A percentile compares a stretch with the other conserved stretches of the same genome.
These are phyloP conservation scores for Claviceps quebecensis DNA, from an alignment of 2,329 filamentous ascomycete species.

Conservation along the genomic window DNA sequence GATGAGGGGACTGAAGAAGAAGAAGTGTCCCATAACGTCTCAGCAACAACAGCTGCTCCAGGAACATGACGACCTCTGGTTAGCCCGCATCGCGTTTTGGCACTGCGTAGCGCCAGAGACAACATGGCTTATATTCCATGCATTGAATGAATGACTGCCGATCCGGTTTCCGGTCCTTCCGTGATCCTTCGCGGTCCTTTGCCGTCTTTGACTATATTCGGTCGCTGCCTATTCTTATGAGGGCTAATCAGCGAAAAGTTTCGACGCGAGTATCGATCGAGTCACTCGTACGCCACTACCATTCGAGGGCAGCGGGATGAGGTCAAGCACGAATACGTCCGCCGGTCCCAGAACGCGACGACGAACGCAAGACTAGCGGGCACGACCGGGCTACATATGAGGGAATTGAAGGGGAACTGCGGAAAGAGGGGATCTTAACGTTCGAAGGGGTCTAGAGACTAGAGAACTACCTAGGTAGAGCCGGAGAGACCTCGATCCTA, in stretches of 20 bases:
- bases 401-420: neutral
- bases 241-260: neutral
- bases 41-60: conserved; percentile 1
- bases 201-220: neutral
- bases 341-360: neutral
- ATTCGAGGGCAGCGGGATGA: neutral
- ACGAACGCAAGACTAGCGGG: neutral
- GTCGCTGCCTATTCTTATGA: neutral
- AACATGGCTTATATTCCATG: conserved; percentile 30
- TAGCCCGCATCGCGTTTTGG: conserved; percentile 26
- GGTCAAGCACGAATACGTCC: neutral
- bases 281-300: neutral
- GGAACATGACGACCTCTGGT: conserved; percentile 10
- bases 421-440: neutral
- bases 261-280: neutral
- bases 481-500: neutral
- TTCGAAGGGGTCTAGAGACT: neutral
- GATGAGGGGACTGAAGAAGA: neutral
- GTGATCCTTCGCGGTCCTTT: neutral
- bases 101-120: conserved; percentile 31
- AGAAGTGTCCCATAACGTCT: neutral
- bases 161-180: neutral
- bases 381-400: neutral
- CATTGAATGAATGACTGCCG: conserved; percentile 8
- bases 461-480: too few relatives aligned